Conservation (phyloP, 1,284 basidiomycete genomes). For the Omphalotus olearius region DNA sequence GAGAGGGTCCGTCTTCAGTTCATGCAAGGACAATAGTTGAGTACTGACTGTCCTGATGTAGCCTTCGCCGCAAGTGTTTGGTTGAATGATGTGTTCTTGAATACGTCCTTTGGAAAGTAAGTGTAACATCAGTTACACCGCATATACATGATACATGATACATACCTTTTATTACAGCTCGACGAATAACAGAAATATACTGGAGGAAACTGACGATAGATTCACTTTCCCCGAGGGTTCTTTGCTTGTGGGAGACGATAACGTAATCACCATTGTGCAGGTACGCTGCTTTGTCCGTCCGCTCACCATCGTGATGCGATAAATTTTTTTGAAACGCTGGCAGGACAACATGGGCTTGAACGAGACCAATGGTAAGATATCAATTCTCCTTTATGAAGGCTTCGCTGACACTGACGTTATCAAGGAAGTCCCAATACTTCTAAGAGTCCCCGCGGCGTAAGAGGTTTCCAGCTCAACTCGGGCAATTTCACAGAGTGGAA, state of each 20-base stretch:
- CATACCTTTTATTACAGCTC: too few species aligned
- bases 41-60: constrained; percentile 20
- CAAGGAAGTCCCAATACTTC: constrained; percentile 28
- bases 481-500: constrained; percentile 67
- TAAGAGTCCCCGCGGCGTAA: constrained; percentile 74
- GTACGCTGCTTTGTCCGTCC: constrained; percentile 27
- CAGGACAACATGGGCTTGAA: constrained; percentile 80
- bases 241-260: constrained; percentile 49
- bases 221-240: constrained; percentile 58
- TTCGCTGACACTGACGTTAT: constrained; percentile 5
- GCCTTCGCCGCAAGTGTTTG: constrained; percentile 78
- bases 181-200: constrained; percentile 52
- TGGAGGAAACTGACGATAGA: constrained; percentile 60
- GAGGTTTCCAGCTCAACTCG: constrained; percentile 60
- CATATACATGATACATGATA: too few species aligned
- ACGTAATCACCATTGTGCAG: constrained; percentile 74
- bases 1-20: constrained; percentile 63
- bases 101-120: constrained; percentile 69
- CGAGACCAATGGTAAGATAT: constrained; percentile 45
- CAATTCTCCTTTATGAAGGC: not conserved
- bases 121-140: too few species aligned
- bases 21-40: too few species aligned
- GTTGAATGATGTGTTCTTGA: constrained; percentile 72
- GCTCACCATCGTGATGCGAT: constrained; percentile 3
- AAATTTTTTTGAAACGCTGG: too few species aligned